Conservation (phyloP, 2,329 filamentous ascomycete genomes). For the Trichothecium roseum region DNA sequence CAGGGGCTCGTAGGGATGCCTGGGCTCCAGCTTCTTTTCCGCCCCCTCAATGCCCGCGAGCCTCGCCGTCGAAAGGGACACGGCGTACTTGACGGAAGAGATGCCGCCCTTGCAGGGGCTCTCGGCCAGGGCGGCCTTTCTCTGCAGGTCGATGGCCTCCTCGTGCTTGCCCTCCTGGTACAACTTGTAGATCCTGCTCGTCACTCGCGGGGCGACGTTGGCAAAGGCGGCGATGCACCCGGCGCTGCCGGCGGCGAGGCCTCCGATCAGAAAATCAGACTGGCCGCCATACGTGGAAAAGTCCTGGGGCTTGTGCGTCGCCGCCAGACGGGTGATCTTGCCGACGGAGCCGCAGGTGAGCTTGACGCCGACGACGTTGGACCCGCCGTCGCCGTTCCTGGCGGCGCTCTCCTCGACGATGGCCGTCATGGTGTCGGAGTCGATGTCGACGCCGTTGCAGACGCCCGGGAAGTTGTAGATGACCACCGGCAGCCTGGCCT, state of each 20-base stretch:
- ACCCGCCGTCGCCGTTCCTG: too few relatives aligned
- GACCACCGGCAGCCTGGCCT: constrained; percentile 53
- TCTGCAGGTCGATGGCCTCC: constrained; percentile 55
- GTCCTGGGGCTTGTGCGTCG: constrained; percentile 40
- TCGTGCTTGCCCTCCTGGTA: constrained; percentile 45
- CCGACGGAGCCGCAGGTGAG: constrained; percentile 62
- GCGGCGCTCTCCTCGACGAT: constrained; percentile 41
- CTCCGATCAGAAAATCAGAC: constrained; percentile 62
- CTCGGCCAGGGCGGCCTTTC: constrained; percentile 55
- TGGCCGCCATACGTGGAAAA: constrained; percentile 66
- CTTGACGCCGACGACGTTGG: constrained; percentile 58
- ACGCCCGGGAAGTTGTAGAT: constrained; percentile 63
- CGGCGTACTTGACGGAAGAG: constrained; percentile 62
- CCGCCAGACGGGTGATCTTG: constrained; percentile 54
- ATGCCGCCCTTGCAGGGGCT: constrained; percentile 62
- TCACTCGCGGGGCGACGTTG: constrained; percentile 60
- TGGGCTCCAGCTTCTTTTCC: constrained; percentile 45
- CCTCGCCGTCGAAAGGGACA: constrained; percentile 46
- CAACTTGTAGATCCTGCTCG: constrained; percentile 49
- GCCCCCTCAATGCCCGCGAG: constrained; percentile 49
- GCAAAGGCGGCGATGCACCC: constrained; percentile 64
- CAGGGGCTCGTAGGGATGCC: constrained; percentile 48
- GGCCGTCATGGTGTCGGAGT: constrained; percentile 50
- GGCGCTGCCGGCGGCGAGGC: constrained; percentile 56
- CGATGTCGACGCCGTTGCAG: constrained; percentile 52